phyloP scores from a whole-genome alignment of 2,329 filamentous ascomycete species.

The Orbilia javanica region DNA sequence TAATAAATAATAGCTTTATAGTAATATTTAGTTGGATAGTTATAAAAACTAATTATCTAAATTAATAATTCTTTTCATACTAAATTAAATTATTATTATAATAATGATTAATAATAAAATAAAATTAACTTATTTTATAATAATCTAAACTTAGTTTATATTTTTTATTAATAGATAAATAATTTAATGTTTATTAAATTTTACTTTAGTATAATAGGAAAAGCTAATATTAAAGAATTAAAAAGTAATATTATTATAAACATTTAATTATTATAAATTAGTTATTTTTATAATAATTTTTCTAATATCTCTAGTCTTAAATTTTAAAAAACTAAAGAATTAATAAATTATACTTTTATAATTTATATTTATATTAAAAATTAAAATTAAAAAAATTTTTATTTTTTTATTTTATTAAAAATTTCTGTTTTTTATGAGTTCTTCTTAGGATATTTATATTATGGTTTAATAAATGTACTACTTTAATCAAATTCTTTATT shows the following conservation, averaged over 20 bases:
- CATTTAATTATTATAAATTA: no score
- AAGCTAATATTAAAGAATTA: no score
- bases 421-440: slow-evolving; percentile 66
- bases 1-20: slow-evolving; percentile 67
- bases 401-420: slow-evolving; percentile 59
- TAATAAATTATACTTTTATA: not conserved
- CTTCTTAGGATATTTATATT: slow-evolving; percentile 64
- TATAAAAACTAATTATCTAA: slow-evolving; percentile 67
- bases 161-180: no score
- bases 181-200: no score
- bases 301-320: no score
- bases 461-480: slow-evolving; percentile 66
- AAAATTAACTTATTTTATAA: no score
- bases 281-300: no score
- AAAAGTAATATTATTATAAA: no score
- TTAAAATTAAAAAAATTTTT: not conserved
- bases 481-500: not conserved
- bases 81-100: no score
- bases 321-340: not conserved
- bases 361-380: slow-evolving; percentile 6
- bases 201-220: no score
- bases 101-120: no score
- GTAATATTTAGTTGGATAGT: slow-evolving; percentile 66
- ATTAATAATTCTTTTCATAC: slow-evolving; percentile 66
- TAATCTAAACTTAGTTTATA: no score